Evolutionary conservation across 306 rosid species (phyloP).

Genomic region (Begonia masoniana): DNA sequence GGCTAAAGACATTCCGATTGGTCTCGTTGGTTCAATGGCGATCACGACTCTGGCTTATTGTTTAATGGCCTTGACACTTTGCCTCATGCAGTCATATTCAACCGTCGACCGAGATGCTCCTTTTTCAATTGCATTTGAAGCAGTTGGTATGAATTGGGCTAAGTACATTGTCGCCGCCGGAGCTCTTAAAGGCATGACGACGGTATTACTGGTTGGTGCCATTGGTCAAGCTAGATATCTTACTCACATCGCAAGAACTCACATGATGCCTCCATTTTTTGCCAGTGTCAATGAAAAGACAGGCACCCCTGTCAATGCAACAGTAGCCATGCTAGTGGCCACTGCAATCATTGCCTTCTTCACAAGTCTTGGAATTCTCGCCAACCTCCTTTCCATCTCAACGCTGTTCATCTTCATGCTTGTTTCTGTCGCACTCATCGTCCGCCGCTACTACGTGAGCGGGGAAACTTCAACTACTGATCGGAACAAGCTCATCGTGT

Average conservation of each 20-base stretch:
- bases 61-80: conserved; percentile 45
- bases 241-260: conserved; percentile 81
- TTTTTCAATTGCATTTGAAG: conserved; percentile 46
- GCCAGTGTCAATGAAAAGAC: conserved; percentile 46
- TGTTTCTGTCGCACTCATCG: conserved; percentile 55
- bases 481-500: conserved; percentile 28
- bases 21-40: conserved; percentile 71
- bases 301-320: conserved; percentile 71
- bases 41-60: conserved; percentile 37
- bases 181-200: conserved; percentile 81
- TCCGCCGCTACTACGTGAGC: conserved; percentile 47
- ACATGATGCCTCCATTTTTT: conserved; percentile 83
- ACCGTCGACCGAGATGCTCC: conserved; percentile 31
- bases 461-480: conserved; percentile 31
- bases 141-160: conserved; percentile 75
- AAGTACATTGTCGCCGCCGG: conserved; percentile 69
- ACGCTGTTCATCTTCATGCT: conserved; percentile 68
- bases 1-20: conserved; percentile 66
- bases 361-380: conserved; percentile 35
- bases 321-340: conserved; percentile 42
- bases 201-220: conserved; percentile 45
- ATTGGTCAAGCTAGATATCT: conserved; percentile 81
- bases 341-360: conserved; percentile 60
- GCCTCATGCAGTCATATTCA: conserved; percentile 45
- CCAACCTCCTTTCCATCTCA: conserved; percentile 56